Evolutionary conservation across 148 eudicot species (phyloP).

Genomic region (Rhododendron williamsianum): DNA sequence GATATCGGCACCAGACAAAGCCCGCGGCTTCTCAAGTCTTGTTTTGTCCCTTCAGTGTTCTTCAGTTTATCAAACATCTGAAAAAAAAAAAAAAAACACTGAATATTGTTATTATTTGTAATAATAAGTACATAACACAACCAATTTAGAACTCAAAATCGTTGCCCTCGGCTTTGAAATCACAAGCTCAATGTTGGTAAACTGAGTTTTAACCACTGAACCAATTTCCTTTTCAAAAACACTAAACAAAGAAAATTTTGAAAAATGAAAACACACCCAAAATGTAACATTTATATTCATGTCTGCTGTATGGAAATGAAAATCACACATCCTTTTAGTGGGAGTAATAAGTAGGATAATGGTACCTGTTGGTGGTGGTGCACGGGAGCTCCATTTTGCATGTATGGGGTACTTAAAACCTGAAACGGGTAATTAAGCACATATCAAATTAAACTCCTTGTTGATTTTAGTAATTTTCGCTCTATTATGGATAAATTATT

Average conservation of each 20-base stretch:
- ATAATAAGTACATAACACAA: background rate
- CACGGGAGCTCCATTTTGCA: slow-evolving; percentile 54
- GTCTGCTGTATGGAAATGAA: background rate
- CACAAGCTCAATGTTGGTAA: background rate
- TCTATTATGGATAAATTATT: no score
- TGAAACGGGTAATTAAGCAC: slow-evolving; percentile 20
- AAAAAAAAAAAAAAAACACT: background rate
- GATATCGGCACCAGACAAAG: slow-evolving; percentile 86
- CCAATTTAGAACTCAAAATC: background rate
- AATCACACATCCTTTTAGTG: background rate
- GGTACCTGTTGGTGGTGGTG: slow-evolving; percentile 49
- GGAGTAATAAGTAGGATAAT: background rate
- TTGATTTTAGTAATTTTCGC: no score
- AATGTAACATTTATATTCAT: background rate
- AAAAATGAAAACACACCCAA: background rate
- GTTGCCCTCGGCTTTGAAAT: background rate
- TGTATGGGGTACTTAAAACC: slow-evolving; percentile 71
- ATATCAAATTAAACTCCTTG: background rate
- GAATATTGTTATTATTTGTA: background rate
- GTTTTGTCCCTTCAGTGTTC: slow-evolving; percentile 20
- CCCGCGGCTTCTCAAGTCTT: slow-evolving; percentile 67
- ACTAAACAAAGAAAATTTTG: background rate
- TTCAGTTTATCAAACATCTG: slow-evolving; percentile 29
- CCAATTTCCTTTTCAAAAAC: no score
- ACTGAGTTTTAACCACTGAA: no score